Base-by-base conservation (phyloP, 78 protist genomes). In the Dictyostelium brefeldianum region DNA sequence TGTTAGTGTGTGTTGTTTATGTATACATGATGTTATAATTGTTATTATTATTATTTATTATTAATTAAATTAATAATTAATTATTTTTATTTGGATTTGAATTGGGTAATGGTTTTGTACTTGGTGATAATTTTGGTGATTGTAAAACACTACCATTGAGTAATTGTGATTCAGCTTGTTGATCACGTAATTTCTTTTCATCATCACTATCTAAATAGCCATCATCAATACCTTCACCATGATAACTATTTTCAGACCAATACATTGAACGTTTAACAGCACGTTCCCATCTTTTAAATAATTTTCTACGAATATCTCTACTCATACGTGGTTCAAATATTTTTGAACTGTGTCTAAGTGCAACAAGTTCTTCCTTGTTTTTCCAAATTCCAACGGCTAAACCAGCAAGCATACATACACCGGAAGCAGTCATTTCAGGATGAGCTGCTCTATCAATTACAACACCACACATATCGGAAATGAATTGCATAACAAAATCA, bases 401-500 rank as follows among this genome's bases (percentile, higher is more conserved):
- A 47, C 93, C 93, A 1, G 93, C 70, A 8, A 87, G 22, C 93
- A 87, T 87, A 31, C 84, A 87, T 17, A 77, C 84, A 48, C 93
- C 93, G 11, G 84, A 50, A 3, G 93, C 93, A 47, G 95, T 90
- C 95, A 90, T 90, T 12, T 90, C 91, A 3, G 73, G 95, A 31
- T 90, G 89, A n/a, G 78, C 91, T 0, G 95, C 95, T 48, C 95
- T 59, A 43, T 87, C 94, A 5, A 93, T 59, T 5, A 22, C 25
- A 48, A 14, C 6, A 43, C 56, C 78, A 50, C 77, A 51, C 9
- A 93, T 57, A 57, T 93, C 96, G 11, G 81, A 8, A 3, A 77
- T 71, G 65, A 80, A 87, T 51, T 93, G 96, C 81, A 77, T 54
- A 1, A 93, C 89, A 79, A 93, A 93, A 50, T 93, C 96, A n/a